Evolutionary conservation across 2,329 filamentous ascomycete genomes (phyloP), one percentile per base, ranked within the genome.

Genomic region (Plectosphaerella plurivora): DNA sequence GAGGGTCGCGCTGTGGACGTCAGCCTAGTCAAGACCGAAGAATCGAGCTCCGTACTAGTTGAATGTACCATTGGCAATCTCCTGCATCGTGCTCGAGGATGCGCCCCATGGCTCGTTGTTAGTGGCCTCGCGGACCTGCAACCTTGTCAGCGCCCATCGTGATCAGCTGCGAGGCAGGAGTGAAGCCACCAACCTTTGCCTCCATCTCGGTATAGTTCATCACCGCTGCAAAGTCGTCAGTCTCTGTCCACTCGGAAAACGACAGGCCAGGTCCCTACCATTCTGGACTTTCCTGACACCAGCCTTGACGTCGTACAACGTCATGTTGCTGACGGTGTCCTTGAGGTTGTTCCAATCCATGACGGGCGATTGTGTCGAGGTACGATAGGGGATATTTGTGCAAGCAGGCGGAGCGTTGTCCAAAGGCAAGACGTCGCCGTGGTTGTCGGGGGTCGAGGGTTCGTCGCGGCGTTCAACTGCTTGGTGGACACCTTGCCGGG

Each of bases 201-300:
- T 95, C 90, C 89, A 94, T 93, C 68, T 97, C 92, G 42, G 92
- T 96, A 71, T 93, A 96, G 74, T 96, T 97, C 92, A 97, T 96
- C 55, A 96, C 91, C 60, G 91, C 91, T 96, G 57, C 51, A 49
- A 20, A 42, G 14, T 16, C n/a, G 28, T 33, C 28, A 33, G 28
- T 33, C 28, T 8, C 28, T 8, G 9, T 33, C 28, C 28, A 12
- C 3, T 8, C 9, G 28, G 8, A 9, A 12, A 4, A 4, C 8
- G 28, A 8, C 28, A 33, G 28, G 28, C 9, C 2, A 2, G 20
- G 20, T 18, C 33, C 79, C 62, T 75, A 96, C 92, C 92, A 93
- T 97, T 97, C 68, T 97, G 92, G 55, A 95, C 89, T 73, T 97
- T 96, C 61, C 92, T 87, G 62, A 97, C 91, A 59, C 91, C 89